phyloP scores from a whole-genome alignment of 441 rosid species.

The Gossypium gossypioides region DNA sequence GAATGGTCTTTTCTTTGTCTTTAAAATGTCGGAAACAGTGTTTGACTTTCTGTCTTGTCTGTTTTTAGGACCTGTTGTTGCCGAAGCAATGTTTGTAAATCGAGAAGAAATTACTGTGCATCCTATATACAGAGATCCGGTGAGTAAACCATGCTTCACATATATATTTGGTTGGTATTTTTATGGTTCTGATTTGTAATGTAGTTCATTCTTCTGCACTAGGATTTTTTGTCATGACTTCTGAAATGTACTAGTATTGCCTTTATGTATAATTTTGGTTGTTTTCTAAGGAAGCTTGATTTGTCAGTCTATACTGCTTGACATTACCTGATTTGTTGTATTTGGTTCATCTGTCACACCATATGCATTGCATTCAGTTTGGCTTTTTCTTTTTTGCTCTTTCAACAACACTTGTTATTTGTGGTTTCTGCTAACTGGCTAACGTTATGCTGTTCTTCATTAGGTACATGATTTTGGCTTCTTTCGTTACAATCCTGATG shows the following conservation, averaged over 20 bases:
- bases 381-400: background rate
- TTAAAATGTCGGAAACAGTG: background rate
- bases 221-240: background rate
- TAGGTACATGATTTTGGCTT: constrained; percentile 99
- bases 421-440: constrained; percentile 10
- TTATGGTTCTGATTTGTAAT: background rate
- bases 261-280: background rate
- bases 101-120: constrained; percentile 76
- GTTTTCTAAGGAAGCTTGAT: background rate
- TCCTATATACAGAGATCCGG: constrained; percentile 93
- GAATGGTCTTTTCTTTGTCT: background rate
- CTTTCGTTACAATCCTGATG: constrained; percentile 78
- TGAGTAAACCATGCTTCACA: constrained; percentile 30
- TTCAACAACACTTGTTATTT: background rate
- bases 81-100: constrained; percentile 90
- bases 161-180: constrained; percentile 5
- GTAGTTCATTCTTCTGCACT: background rate
- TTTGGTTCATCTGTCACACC: background rate
- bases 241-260: background rate
- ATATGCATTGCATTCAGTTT: background rate
- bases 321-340: background rate
- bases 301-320: background rate
- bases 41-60: constrained; percentile 9
- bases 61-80: constrained; percentile 77
- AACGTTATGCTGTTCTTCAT: constrained; percentile 27